Base-by-base conservation (phyloP, 73 alveolate genomes). In the Paramecium pentaurelia region DNA sequence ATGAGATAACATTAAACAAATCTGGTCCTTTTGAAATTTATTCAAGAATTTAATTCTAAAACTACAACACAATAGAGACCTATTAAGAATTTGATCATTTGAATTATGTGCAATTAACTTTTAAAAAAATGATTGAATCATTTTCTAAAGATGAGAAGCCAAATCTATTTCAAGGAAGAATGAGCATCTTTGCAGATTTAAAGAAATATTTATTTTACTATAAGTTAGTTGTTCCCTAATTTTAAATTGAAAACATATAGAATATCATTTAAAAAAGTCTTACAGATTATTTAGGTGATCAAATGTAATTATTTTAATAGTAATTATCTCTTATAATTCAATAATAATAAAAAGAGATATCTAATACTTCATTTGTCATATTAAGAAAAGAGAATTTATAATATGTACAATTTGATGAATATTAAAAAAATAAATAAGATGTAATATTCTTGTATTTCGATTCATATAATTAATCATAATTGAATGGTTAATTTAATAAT, bases 131-230 rank as follows among this genome's bases (percentile, higher is more conserved):
- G 71, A 47, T 80, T 80, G 77, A 80, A 18, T 27, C 49, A 40
- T 80, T 28, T 27, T 20, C 40, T 6, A 12, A 73, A n/a, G 60
- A 73, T 2, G 27, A 73, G 9, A 80, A 80, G 16, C 91, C 91
- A 5, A 47, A 40, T 25, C 73, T 80, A 1, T 38, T 80, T 18
- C 20, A 9, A 27, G 71, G 77, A 45, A 49, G 58, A 14, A 32
- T 80, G 44, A 25, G 58, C 12, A 80, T 80, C 8, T 80, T 80
- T 80, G 91, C 91, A 11, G 91, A 80, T 47, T 37, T 80, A 40
- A 80, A 80, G 58, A 80, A 80, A 25, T 80, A 80, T 42, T 32
- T 80, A 27, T 80, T 80, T 18, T 25, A 40, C 28, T 80, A 6
- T 80, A 80, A 44, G 18, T 9, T 80, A 16, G 8, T 27, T 47